Evolutionary conservation across 2,329 filamentous ascomycete species (phyloP), one percentile per base, ranked within the genome.

Genomic region (Exophiala xenobiotica): DNA sequence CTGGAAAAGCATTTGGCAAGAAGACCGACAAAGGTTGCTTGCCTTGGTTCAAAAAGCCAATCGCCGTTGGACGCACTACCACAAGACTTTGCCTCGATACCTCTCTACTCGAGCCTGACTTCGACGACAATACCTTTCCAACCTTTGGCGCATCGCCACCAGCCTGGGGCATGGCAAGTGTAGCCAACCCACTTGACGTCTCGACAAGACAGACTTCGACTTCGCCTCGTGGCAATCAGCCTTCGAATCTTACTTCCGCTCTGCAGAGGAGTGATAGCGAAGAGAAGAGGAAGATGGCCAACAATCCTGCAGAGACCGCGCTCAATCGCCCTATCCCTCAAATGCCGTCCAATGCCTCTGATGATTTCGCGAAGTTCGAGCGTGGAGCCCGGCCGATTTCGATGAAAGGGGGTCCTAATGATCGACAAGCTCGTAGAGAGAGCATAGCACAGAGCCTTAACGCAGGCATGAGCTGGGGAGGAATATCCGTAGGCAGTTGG

Each of bases 401-500:
- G n/a, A 75, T 82, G 65, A 56, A 72, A 67, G 37, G 71, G 68
- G 19, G 71, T 70, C 57, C 68, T 68, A 58, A 78, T 80, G 56
- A 74, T 75, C 51, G 73, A 72, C 55, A 55, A 38, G 48, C 45
- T 45, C 72, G 81, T 57, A 70, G 81, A 60, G 79, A 85, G 67
- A 82, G 79, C 67, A 73, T 79, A 56, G 79, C 79, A 31, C 79
- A 81, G 60, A 84, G 81, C 65, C 70, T 85, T 54, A 74, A 80
- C 45, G 87, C 85, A 58, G 91, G 92, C 63, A 90, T 96, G 85
- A 96, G 91, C 72, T 99, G 92, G 91, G 92, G 92, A 67, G 92
- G 91, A 60, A 83, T 96, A 54, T 97, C 92, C 6, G 89, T 97
- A 60, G 92, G 92, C 57, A 97, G 92, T 66, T 97, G 95, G 78